phyloP scores from a whole-genome alignment of 2,329 filamentous ascomycete genomes.

The Xylariaceae sp. region DNA sequence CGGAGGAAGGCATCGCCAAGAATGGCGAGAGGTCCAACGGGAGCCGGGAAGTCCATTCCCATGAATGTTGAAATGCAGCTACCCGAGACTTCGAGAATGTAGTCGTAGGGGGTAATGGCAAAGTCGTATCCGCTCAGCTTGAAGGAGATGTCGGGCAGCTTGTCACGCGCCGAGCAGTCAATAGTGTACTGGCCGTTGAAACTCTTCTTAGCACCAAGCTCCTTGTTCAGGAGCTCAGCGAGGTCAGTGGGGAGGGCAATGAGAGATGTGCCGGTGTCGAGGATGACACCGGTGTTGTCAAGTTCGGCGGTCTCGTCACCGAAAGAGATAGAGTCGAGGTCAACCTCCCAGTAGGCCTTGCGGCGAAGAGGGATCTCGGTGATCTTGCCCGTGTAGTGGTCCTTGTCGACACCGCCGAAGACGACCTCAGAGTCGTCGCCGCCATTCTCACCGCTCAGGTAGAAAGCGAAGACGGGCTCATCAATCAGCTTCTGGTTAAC shows the following conservation, averaged over 20 bases:
- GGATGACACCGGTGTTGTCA: slow-evolving; percentile 90
- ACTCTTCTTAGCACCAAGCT: slow-evolving; percentile 97
- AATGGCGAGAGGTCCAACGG: slow-evolving; percentile 86
- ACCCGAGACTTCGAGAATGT: slow-evolving; percentile 91
- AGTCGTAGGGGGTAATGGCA: slow-evolving; percentile 81
- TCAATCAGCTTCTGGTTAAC: slow-evolving; percentile 84
- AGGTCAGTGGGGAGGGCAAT: slow-evolving; percentile 88
- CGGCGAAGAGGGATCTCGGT: slow-evolving; percentile 90
- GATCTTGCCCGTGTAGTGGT: slow-evolving; percentile 77
- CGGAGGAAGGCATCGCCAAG: slow-evolving; percentile 83
- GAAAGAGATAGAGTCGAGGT: slow-evolving; percentile 85
- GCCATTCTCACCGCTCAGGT: slow-evolving; percentile 69
- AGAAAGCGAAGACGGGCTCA: slow-evolving; percentile 93
- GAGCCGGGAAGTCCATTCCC: slow-evolving; percentile 88
- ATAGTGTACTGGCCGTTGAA: slow-evolving; percentile 96
- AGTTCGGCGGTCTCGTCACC: slow-evolving; percentile 82
- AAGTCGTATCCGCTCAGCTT: slow-evolving; percentile 89
- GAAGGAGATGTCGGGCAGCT: slow-evolving; percentile 87
- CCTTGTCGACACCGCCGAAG: slow-evolving; percentile 83
- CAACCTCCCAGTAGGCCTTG: slow-evolving; percentile 99
- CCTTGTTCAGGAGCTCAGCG: slow-evolving; percentile 92
- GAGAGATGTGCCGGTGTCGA: slow-evolving; percentile 96
- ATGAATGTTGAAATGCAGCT: slow-evolving; percentile 97
- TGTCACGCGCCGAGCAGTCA: slow-evolving; percentile 78
- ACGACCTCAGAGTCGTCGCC: slow-evolving; percentile 76